Percentiles rank a stretch among this genome's conserved stretches.
Conservation (phyloP, 495 filamentous ascomycete genomes). For the Aspergillus cristatus region DNA sequence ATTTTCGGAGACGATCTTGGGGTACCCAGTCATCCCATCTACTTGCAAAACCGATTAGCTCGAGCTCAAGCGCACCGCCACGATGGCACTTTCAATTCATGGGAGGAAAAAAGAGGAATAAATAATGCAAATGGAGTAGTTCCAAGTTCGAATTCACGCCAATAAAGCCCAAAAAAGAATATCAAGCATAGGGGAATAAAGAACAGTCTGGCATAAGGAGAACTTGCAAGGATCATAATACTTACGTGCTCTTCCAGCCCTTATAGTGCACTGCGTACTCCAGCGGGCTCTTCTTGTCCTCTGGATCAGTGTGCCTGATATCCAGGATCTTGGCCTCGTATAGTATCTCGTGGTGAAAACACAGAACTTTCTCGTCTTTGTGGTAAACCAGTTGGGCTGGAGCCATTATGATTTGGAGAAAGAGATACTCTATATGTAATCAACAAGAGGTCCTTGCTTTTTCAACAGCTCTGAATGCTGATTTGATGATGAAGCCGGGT, state of each 20-base stretch:
- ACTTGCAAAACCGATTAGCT: conserved; percentile 3
- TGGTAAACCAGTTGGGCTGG: conserved; percentile 56
- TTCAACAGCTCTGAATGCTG: neutral
- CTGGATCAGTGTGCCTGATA: conserved; percentile 48
- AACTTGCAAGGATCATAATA: conserved; percentile 13
- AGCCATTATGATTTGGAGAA: conserved; percentile 40
- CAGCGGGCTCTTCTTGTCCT: conserved; percentile 63
- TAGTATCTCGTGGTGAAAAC: conserved; percentile 92
- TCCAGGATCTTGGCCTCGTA: conserved; percentile 97
- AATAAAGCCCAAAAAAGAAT: neutral
- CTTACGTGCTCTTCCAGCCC: conserved; percentile 94
- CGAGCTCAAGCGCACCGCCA: conserved; percentile 9
- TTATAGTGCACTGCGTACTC: conserved; percentile 96
- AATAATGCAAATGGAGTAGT: no score
- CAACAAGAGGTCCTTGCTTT: no score
- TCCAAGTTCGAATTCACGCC: no score
- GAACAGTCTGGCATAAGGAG: neutral
- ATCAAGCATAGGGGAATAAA: neutral
- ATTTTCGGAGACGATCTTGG: conserved; percentile 87
- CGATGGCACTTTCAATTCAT: neutral
- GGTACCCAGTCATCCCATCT: conserved; percentile 99
- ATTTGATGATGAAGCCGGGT: neutral
- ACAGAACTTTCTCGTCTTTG: conserved; percentile 90
- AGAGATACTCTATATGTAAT: no score
- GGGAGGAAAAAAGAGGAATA: no score